These are phyloP conservation scores for Cenchrus fungigraminus DNA, from an alignment of 176 grass and related monocot species.

Conservation along the genomic window DNA sequence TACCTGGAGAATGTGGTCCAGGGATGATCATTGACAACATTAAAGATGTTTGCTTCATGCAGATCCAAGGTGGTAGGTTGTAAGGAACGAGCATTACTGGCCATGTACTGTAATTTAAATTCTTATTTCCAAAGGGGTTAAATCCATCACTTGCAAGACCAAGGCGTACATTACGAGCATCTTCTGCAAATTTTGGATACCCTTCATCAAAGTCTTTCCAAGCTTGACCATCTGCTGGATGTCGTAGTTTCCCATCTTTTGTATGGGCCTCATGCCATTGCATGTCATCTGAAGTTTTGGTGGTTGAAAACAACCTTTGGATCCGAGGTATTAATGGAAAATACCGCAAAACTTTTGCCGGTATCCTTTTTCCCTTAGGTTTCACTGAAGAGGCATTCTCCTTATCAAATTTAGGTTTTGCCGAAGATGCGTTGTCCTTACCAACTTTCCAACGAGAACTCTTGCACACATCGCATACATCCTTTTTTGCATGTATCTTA, in stretches of 20 bases:
- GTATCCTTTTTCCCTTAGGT: background rate
- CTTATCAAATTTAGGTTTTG: background rate
- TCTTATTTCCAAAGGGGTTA: constrained; percentile 7
- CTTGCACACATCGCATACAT: background rate
- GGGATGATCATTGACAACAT: constrained; percentile 31
- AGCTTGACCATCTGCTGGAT: background rate
- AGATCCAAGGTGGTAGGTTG: constrained; percentile 23
- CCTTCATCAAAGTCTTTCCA: background rate
- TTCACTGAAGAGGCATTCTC: background rate
- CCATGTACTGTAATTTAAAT: constrained; percentile 31
- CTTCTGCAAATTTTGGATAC: background rate
- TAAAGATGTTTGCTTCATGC: constrained; percentile 30
- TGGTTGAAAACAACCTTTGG: constrained; percentile 23
- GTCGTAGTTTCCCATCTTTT: background rate
- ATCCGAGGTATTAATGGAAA: constrained; percentile 39
- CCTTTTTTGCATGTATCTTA: background rate
- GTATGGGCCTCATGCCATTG: constrained; percentile 13
- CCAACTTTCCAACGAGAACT: constrained; percentile 10
- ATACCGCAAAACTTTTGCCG: constrained; percentile 39
- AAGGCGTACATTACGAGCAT: background rate
- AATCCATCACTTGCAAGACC: constrained; percentile 11
- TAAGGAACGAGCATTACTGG: constrained; percentile 30
- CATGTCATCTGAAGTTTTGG: constrained; percentile 3
- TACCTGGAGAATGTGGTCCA: background rate
- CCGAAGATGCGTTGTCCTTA: background rate